Percentiles rank a stretch among this genome's conserved stretches.
phyloP scores from a whole-genome alignment of 2,329 filamentous ascomycete species.

The Colletotrichum gloeosporioides region DNA sequence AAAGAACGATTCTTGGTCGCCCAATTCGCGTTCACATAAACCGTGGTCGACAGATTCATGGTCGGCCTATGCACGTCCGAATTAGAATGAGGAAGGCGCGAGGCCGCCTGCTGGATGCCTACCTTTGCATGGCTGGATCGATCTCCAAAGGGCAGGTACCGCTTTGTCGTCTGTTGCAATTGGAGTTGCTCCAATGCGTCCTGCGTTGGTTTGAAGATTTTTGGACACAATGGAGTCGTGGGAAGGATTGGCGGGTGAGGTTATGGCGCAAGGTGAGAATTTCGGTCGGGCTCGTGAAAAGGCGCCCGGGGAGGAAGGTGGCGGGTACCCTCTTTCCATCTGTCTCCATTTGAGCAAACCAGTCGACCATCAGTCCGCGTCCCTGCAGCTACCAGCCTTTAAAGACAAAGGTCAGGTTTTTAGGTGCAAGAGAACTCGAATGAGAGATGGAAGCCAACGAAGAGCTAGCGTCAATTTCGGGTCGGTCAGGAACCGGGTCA shows the following conservation, averaged over 20 bases:
- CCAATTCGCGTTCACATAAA: too few species aligned
- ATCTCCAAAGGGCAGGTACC: background rate
- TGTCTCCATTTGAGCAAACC: background rate
- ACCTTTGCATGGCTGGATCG: background rate
- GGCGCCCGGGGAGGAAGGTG: background rate
- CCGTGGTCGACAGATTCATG: background rate
- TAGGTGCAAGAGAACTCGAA: background rate
- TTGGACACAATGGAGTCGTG: background rate
- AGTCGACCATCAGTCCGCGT: background rate
- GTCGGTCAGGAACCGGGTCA: background rate
- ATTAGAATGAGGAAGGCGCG: background rate
- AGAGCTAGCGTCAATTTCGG: background rate
- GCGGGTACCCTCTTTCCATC: background rate
- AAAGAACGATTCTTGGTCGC: background rate
- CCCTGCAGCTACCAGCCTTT: background rate
- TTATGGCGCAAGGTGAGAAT: background rate
- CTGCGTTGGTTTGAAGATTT: background rate
- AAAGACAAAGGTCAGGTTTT: background rate
- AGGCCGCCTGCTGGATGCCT: background rate
- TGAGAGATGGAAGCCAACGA: background rate
- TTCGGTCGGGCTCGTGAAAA: background rate
- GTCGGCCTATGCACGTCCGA: background rate
- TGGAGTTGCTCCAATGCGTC: background rate
- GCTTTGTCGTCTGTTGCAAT: background rate
- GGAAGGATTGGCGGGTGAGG: background rate